Conservation (phyloP, 257 asterid species). For the Pogostemon cablin region DNA sequence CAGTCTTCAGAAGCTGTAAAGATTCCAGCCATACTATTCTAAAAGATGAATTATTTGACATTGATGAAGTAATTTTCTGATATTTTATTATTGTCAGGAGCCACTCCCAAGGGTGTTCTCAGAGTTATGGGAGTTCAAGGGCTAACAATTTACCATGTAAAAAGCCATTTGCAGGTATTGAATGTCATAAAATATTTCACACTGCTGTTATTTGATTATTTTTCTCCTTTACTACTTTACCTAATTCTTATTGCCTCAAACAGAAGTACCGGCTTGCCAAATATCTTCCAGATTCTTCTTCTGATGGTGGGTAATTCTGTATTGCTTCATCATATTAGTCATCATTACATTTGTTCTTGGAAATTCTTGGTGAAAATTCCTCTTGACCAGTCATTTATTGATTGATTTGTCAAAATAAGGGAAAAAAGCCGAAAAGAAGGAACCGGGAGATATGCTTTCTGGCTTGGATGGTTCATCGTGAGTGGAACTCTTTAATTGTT, state of each 20-base stretch:
- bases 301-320: slow-evolving; percentile 70
- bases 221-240: slow-evolving; percentile 28
- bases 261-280: slow-evolving; percentile 99
- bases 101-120: slow-evolving; percentile 98
- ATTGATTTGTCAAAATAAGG: slow-evolving; percentile 50
- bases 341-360: slow-evolving; percentile 20
- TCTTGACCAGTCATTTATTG: slow-evolving; percentile 24
- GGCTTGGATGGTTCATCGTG: slow-evolving; percentile 91
- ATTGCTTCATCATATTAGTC: neutral
- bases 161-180: slow-evolving; percentile 95
- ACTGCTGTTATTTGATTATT: slow-evolving; percentile 21
- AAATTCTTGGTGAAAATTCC: neutral
- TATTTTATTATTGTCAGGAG: slow-evolving; percentile 59
- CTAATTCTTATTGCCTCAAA: slow-evolving; percentile 34
- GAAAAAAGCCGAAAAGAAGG: slow-evolving; percentile 80
- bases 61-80: slow-evolving; percentile 17
- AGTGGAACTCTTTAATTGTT: slow-evolving; percentile 45
- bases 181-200: slow-evolving; percentile 20
- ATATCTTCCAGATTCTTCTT: slow-evolving; percentile 93
- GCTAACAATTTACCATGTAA: slow-evolving; percentile 94
- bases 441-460: slow-evolving; percentile 75
- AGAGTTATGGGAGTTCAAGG: slow-evolving; percentile 99
- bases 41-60: slow-evolving; percentile 4
- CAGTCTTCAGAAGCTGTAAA: slow-evolving; percentile 16
- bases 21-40: neutral